phyloP scores from a whole-genome alignment of 2,329 filamentous ascomycete genomes.

The Corinectria fuckeliana region DNA sequence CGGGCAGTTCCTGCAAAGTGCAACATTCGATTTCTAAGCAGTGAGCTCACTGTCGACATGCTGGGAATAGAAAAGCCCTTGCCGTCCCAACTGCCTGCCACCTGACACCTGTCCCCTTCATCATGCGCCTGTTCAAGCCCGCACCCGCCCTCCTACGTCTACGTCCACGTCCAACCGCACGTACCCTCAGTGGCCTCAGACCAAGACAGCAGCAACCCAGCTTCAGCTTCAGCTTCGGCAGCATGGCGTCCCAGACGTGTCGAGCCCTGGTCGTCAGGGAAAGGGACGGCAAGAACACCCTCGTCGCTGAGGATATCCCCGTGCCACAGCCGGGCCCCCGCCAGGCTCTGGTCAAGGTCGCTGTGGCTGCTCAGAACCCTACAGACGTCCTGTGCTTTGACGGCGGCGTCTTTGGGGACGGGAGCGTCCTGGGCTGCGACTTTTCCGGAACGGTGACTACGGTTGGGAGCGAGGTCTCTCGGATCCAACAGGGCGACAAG shows the following conservation, averaged over 20 bases:
- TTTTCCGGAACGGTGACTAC: conserved; percentile 44
- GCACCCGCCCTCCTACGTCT: not conserved
- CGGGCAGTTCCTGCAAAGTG: not conserved
- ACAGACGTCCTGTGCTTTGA: conserved; percentile 43
- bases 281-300: not conserved
- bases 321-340: not conserved
- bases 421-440: conserved; percentile 43
- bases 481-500: conserved; percentile 14
- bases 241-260: not conserved
- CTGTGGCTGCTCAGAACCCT: conserved; percentile 30
- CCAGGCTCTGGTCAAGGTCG: conserved; percentile 28
- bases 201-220: not conserved
- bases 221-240: not conserved
- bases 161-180: not conserved
- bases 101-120: not conserved
- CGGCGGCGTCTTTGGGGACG: conserved; percentile 45
- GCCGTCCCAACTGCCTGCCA: not conserved
- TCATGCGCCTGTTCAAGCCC: not conserved
- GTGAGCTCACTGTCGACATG: not conserved
- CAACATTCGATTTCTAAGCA: not conserved
- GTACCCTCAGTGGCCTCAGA: not conserved
- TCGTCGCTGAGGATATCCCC: not conserved
- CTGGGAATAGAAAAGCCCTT: not conserved
- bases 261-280: not conserved
- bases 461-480: conserved; percentile 32